A percentile compares a stretch with the other conserved stretches of the same genome.
Evolutionary conservation across 192 early-diverging fungal genomes (phyloP).

Genomic region (Backusella sp.): DNA sequence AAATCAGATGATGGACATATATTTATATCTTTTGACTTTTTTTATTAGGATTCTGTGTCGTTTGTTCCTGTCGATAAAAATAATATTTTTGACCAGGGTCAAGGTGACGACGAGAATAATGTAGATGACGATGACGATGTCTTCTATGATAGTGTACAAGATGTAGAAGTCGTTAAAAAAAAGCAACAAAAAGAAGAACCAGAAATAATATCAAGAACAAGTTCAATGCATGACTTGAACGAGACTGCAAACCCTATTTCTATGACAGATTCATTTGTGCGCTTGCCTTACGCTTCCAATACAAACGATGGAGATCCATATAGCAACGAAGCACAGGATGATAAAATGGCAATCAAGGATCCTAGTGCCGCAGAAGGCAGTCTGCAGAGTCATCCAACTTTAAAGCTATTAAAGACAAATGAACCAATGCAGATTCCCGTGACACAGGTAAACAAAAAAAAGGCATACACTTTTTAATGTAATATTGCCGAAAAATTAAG

Average conservation of each 20-base stretch:
- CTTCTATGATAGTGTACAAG: conserved; percentile 29
- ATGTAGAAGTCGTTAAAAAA: conserved; percentile 11
- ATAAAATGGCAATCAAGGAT: conserved; percentile 25
- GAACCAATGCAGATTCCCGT: conserved; percentile 68
- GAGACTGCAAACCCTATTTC: conserved; percentile 31
- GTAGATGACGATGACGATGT: conserved; percentile 11
- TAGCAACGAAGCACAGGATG: not conserved
- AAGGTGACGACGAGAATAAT: not conserved
- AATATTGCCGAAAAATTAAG: not conserved
- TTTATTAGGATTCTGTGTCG: not conserved
- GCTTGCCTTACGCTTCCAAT: conserved; percentile 49
- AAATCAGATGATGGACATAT: not conserved
- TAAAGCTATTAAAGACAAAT: conserved; percentile 47
- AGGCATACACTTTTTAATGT: not conserved
- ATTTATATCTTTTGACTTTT: not conserved
- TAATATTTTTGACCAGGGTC: not conserved
- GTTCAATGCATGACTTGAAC: conserved; percentile 27
- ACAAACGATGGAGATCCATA: conserved; percentile 33
- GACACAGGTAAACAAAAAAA: conserved; percentile 48
- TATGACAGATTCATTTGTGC: conserved; percentile 51
- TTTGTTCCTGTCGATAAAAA: not conserved
- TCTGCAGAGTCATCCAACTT: conserved; percentile 22
- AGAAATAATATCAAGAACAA: conserved; percentile 11
- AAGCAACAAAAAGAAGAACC: not conserved
- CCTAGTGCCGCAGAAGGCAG: conserved; percentile 50